phyloP scores from a whole-genome alignment of 1,284 basidiomycete species.

The Porphyrellus sp. region DNA sequence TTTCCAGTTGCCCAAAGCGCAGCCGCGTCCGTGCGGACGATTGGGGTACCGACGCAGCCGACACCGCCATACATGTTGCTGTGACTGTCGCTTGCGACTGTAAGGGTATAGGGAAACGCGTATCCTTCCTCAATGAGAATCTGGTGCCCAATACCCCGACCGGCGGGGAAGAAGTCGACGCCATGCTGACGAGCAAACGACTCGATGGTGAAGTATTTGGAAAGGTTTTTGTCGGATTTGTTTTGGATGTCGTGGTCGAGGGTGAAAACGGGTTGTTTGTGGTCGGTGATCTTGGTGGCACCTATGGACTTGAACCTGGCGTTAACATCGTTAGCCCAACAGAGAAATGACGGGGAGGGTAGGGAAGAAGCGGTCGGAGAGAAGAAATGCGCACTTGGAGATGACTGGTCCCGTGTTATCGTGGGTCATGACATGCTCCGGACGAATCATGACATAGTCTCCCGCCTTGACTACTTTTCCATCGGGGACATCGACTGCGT shows the following conservation, averaged over 20 bases:
- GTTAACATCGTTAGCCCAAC: conserved; percentile 8
- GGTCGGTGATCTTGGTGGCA: conserved; percentile 81
- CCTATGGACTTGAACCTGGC: conserved; percentile 92
- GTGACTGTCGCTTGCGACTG: conserved; percentile 95
- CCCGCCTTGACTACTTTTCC: conserved; percentile 85
- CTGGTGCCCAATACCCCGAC: conserved; percentile 97
- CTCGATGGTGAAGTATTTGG: conserved; percentile 93
- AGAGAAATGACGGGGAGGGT: not conserved
- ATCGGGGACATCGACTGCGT: conserved; percentile 82
- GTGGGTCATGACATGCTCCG: conserved; percentile 96
- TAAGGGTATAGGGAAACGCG: conserved; percentile 90
- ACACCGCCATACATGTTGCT: conserved; percentile 99
- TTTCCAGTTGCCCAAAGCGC: conserved; percentile 98
- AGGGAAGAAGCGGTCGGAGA: not conserved
- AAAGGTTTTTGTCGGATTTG: conserved; percentile 87
- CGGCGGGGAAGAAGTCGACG: conserved; percentile 96
- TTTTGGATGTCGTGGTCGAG: conserved; percentile 99
- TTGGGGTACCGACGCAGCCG: conserved; percentile 95
- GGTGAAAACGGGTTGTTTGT: conserved; percentile 89
- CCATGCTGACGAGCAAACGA: conserved; percentile 83
- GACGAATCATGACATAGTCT: conserved; percentile 99
- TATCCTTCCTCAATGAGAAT: conserved; percentile 95
- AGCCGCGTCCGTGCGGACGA: conserved; percentile 90
- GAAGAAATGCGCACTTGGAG: conserved; percentile 67
- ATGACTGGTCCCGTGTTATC: conserved; percentile 99